Base-by-base conservation (phyloP, 257 asterid genomes). In the Solanum infundibuliforme region DNA sequence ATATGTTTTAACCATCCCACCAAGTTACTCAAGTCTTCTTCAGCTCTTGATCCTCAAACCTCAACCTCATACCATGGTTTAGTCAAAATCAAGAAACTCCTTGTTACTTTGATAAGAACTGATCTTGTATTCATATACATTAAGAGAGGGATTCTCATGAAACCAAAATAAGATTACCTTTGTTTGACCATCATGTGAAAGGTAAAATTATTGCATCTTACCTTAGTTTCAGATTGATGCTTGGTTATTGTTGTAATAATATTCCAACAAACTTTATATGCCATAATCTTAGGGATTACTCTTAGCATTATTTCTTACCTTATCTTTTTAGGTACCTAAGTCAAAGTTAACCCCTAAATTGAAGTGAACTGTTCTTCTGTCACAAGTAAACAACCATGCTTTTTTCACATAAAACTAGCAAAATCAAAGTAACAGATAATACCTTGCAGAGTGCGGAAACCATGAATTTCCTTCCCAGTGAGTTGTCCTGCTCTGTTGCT, bases 391-490 rank as follows among this genome's bases (percentile, higher is more conserved):
- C n/a, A 68, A 2, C 43, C 83, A 76, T 12, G 85, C 90, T 31
- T 76, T 84, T 77, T 34, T 23, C 6, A 34, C 23, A 39, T 74
- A 48, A 20, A 32, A 34, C 52, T 38, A n/a, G 13, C 55, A 27
- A 73, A 29, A 82, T 21, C 14, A 38, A 88, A 43, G 36, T 86
- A 55, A 58, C 35, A 73, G 83, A 41, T 71, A 29, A 87, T 92
- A 95, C 99, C 99, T 92, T 88, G 91, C 95, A 95, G 90, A 68
- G 95, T 92, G 88, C 90, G 94, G 90, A 97, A 97, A 84, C 99
- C 99, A 93, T 95, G 98, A 93, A 94, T 95, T 83, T 97, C 99
- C 62, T 95, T 74, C 82, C 96, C 98, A 77, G 83, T 88, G 38
- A 95, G 93, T 87, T 74, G 89, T 88, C 89, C 88, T 83, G 91